A percentile compares a stretch with the other conserved stretches of the same genome.
These are phyloP conservation scores for Apophysomyces elegans DNA, from an alignment of 371 early-diverging fungal species.

Conservation along the genomic window DNA sequence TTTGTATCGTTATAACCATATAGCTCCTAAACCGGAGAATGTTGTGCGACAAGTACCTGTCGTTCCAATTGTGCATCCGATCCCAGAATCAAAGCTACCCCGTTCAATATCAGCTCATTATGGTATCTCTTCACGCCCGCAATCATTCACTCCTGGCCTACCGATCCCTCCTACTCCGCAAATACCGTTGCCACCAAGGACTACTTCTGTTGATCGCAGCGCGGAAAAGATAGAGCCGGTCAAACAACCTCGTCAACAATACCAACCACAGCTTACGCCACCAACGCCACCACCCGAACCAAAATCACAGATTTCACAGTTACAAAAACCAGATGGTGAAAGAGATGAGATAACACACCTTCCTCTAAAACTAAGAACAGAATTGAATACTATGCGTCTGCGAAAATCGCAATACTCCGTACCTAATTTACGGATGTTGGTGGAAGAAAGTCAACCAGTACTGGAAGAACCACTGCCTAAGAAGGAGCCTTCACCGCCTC, in stretches of 20 bases:
- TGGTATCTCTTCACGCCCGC: neutral
- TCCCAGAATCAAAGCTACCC: neutral
- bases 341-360: neutral
- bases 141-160: neutral
- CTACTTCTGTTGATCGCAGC: neutral
- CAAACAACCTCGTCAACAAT: constrained; percentile 1
- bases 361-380: constrained; percentile 1
- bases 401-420: constrained; percentile 1
- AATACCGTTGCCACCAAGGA: neutral
- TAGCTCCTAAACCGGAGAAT: constrained; percentile 1
- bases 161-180: neutral
- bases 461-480: neutral
- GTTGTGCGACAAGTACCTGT: neutral
- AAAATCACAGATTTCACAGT: neutral
- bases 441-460: neutral
- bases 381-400: neutral
- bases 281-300: constrained; percentile 4
- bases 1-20: neutral
- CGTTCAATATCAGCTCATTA: neutral
- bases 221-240: neutral
- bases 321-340: neutral
- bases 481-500: neutral
- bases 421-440: neutral
- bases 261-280: constrained; percentile 7
- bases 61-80: neutral